Conservation (phyloP, 805 yeast species). For the Teunomyces lycoperdinae region DNA sequence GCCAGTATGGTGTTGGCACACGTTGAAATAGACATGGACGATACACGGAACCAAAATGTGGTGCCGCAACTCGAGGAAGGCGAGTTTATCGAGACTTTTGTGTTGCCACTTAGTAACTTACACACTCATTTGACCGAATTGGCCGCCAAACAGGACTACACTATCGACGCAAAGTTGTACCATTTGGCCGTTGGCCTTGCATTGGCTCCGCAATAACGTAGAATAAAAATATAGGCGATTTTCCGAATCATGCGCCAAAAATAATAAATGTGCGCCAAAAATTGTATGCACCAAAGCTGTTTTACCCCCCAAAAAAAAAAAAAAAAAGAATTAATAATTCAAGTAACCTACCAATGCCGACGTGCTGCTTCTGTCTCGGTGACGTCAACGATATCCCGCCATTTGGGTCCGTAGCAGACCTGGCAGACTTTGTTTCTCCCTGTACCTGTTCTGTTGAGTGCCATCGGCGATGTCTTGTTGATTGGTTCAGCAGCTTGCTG, state of each 20-base stretch:
- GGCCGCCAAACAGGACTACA: conserved; percentile 59
- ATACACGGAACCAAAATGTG: conserved; percentile 67
- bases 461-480: conserved; percentile 38
- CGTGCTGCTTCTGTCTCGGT: conserved; percentile 36
- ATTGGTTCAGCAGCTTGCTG: conserved; percentile 40
- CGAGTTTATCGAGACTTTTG: conserved; percentile 89
- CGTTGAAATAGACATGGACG: conserved; percentile 69
- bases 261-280: background rate
- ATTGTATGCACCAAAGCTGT: background rate
- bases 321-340: background rate
- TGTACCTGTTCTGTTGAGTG: conserved; percentile 38
- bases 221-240: background rate
- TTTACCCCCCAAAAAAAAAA: background rate
- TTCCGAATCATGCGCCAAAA: no score
- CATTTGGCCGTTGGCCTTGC: conserved; percentile 80
- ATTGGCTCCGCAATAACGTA: conserved; percentile 36
- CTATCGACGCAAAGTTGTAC: conserved; percentile 83
- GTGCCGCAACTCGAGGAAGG: conserved; percentile 76
- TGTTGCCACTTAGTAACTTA: conserved; percentile 60
- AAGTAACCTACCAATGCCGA: background rate
- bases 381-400: conserved; percentile 39
- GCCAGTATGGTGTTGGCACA: conserved; percentile 81
- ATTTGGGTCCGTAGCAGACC: conserved; percentile 33
- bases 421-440: conserved; percentile 34
- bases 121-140: conserved; percentile 53